These are phyloP conservation scores for Isabelozyma heimii DNA, from an alignment of 805 yeast species.

Conservation along the genomic window DNA sequence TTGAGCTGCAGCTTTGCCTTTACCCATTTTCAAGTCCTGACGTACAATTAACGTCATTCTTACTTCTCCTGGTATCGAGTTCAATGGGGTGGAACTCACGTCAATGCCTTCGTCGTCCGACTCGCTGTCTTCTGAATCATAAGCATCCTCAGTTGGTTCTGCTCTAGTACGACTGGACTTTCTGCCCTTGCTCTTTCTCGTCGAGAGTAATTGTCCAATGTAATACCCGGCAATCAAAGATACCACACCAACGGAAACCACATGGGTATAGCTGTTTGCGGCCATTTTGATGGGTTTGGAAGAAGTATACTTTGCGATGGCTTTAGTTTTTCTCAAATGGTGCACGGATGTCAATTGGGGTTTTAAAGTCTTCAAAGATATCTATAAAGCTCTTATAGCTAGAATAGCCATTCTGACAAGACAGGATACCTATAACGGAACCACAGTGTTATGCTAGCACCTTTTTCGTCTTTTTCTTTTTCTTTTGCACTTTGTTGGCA, in stretches of 20 bases:
- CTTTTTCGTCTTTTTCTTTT: slow-evolving; percentile 43
- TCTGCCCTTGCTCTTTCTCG: background rate
- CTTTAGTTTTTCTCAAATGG: background rate
- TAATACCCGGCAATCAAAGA: slow-evolving; percentile 38
- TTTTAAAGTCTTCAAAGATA: no score
- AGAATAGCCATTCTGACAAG: no score
- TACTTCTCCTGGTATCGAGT: slow-evolving; percentile 74
- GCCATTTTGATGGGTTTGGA: slow-evolving; percentile 2
- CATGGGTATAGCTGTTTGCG: slow-evolving; percentile 13
- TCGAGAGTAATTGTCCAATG: slow-evolving; percentile 17
- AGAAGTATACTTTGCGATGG: background rate
- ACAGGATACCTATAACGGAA: no score
- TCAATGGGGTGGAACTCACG: slow-evolving; percentile 57
- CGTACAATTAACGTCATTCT: slow-evolving; percentile 87
- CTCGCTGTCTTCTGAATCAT: slow-evolving; percentile 33
- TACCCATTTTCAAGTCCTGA: slow-evolving; percentile 85
- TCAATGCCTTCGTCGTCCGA: slow-evolving; percentile 49
- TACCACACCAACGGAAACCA: slow-evolving; percentile 29
- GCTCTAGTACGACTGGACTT: background rate
- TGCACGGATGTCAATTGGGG: background rate
- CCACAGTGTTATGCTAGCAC: slow-evolving; percentile 34
- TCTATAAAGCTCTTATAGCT: no score
- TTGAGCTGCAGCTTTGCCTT: slow-evolving; percentile 97
- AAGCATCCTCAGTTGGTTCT: slow-evolving; percentile 27
- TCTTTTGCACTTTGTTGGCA: slow-evolving; percentile 41